Percentiles rank a stretch among this genome's conserved stretches.
These are phyloP conservation scores for Neofusicoccum cordaticola DNA, from an alignment of 2,329 filamentous ascomycete genomes.

Conservation along the genomic window DNA sequence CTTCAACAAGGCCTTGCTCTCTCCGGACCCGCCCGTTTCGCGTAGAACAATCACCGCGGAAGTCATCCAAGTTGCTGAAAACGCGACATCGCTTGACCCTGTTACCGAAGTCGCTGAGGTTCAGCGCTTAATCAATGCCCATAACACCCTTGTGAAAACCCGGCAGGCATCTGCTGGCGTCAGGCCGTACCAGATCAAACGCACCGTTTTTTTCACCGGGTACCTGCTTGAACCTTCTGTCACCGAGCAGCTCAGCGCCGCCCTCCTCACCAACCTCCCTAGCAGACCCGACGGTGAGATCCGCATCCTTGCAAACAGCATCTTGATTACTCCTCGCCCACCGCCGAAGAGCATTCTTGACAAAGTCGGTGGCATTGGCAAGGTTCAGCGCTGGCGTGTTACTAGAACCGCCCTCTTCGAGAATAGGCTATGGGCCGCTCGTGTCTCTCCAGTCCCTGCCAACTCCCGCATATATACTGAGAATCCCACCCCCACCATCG, in stretches of 20 bases:
- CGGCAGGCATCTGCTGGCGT: slow-evolving; percentile 45
- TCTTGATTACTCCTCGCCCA: slow-evolving; percentile 80
- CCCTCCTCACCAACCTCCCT: slow-evolving; percentile 50
- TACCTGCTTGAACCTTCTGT: slow-evolving; percentile 77
- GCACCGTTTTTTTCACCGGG: slow-evolving; percentile 86
- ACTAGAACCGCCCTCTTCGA: slow-evolving; percentile 72
- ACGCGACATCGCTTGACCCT: slow-evolving; percentile 70
- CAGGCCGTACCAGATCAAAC: slow-evolving; percentile 68
- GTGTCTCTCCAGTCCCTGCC: slow-evolving; percentile 67
- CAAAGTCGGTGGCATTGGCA: slow-evolving; percentile 83
- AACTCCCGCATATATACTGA: slow-evolving; percentile 71
- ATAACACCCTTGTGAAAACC: slow-evolving; percentile 64
- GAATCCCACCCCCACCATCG: slow-evolving; percentile 72
- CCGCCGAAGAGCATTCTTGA: slow-evolving; percentile 70
- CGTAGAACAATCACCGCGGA: slow-evolving; percentile 70
- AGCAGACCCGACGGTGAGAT: slow-evolving; percentile 67
- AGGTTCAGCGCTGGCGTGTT: slow-evolving; percentile 80
- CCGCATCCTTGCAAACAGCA: slow-evolving; percentile 81
- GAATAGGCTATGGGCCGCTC: slow-evolving; percentile 82
- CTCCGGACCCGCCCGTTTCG: slow-evolving; percentile 41
- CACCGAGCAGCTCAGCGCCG: slow-evolving; percentile 63
- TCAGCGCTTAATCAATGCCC: slow-evolving; percentile 83
- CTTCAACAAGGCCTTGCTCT: slow-evolving; percentile 65
- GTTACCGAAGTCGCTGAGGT: slow-evolving; percentile 78
- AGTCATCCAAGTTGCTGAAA: slow-evolving; percentile 82